A percentile compares a stretch with the other conserved stretches of the same genome.
phyloP scores from a whole-genome alignment of 2,329 filamentous ascomycete genomes.

The Escovopsis sp. region DNA sequence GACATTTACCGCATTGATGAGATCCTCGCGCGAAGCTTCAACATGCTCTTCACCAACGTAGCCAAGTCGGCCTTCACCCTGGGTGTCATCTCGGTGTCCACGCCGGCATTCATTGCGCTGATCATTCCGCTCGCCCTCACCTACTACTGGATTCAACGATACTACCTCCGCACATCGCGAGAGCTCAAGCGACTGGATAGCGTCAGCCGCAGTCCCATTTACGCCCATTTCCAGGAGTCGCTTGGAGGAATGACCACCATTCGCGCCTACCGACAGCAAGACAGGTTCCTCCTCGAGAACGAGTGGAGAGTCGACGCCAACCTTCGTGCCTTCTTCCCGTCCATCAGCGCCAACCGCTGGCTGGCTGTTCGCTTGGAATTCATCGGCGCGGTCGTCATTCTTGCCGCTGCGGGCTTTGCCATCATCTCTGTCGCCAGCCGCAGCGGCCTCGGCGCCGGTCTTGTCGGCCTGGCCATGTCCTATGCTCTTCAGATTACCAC shows the following conservation, averaged over 20 bases:
- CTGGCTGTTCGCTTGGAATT: constrained; percentile 90
- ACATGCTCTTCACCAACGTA: constrained; percentile 78
- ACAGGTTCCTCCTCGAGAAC: constrained; percentile 80
- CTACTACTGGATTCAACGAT: constrained; percentile 90
- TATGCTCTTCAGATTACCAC: constrained; percentile 95
- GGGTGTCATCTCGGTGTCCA: constrained; percentile 66
- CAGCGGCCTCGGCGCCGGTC: constrained; percentile 50
- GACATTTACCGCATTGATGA: constrained; percentile 78
- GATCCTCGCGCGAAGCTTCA: constrained; percentile 90
- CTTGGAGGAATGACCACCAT: constrained; percentile 90
- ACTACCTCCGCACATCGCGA: constrained; percentile 90
- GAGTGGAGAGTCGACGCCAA: constrained; percentile 97
- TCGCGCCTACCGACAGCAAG: constrained; percentile 80
- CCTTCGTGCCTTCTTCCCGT: constrained; percentile 85
- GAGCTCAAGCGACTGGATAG: constrained; percentile 94
- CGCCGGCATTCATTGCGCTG: constrained; percentile 64
- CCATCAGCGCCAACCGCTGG: constrained; percentile 89
- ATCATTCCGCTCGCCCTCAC: constrained; percentile 68
- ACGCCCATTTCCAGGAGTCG: constrained; percentile 96
- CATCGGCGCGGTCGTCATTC: constrained; percentile 85
- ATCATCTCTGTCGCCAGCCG: constrained; percentile 64
- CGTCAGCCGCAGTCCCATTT: constrained; percentile 89
- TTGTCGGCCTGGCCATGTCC: constrained; percentile 89
- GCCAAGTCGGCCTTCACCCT: constrained; percentile 71
- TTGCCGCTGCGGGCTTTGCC: constrained; percentile 68